Base-by-base conservation (phyloP, 352 stramenopile species). In the Phytopythium boreale region DNA sequence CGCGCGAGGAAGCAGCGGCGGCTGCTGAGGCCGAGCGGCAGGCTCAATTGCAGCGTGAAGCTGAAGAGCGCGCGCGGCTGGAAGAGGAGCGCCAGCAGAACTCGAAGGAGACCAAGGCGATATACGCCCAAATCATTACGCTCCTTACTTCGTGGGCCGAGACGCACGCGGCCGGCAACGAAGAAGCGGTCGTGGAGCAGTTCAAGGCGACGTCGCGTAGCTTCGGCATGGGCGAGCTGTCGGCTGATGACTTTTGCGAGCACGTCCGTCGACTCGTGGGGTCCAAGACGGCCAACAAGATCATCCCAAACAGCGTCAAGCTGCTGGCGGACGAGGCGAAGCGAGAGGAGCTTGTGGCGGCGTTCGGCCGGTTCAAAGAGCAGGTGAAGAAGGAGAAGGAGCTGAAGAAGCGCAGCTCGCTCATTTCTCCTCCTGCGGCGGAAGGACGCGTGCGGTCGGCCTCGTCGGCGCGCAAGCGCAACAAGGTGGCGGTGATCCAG, bases 371-470 rank as follows among this genome's bases (percentile, higher is more conserved):
- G 11, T 93, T 92, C 47, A 75, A 83, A 24, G 76, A 84, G 31
- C 75, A 86, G 69, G 72, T 90, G 41, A 87, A 87, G 55, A 82
- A 80, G 56, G 84, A 91, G 50, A 93, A 92, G 60, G 85, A 90
- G 56, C 71, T 76, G 31, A 89, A 90, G 66, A 92, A 90, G 58
- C 79, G 71, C 64, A 78, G 67, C 22, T 82, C 68, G 62, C 56
- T 67, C 19, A 67, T 75, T 22, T 77, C 80, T 11, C 66, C 68
- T 12, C 56, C 64, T 9, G 61, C 74, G 1, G 49, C 69, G 1
- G 43, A 76, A 29, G 69, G 69, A 19, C 72, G 73, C 19, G 47
- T 70, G 19, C 75, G 72, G 11, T 71, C 75, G 0, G 69, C 67
- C 50, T 87, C 79, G 14, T 72, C 76, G 2, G 78, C 73, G 34